These are phyloP conservation scores for Scorias spongiosa DNA, from an alignment of 2,329 filamentous ascomycete genomes.

Conservation along the genomic window DNA sequence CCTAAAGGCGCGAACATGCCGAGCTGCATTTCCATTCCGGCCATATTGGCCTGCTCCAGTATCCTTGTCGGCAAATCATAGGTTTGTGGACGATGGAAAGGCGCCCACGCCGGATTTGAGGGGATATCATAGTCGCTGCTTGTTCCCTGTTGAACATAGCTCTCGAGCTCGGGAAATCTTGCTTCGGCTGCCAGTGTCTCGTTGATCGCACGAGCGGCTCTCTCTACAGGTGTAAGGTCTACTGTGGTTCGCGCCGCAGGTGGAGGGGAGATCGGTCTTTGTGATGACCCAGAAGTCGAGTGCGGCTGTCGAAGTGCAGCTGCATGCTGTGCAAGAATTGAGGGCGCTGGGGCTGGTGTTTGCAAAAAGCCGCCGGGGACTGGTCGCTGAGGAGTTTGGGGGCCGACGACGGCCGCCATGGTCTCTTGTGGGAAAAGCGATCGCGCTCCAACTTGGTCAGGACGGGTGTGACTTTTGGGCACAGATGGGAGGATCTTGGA, in stretches of 20 bases:
- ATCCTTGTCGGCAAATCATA: constrained; percentile 85
- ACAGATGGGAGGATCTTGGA: no score
- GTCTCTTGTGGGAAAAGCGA: not conserved
- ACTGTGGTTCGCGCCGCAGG: not conserved
- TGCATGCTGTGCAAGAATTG: constrained; percentile 19
- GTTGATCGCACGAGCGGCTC: constrained; percentile 74
- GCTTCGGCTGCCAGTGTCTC: constrained; percentile 59
- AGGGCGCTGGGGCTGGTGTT: constrained; percentile 45
- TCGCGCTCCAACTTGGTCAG: no score
- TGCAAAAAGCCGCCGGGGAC: constrained; percentile 63
- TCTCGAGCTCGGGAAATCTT: constrained; percentile 76
- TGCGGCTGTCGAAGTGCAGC: constrained; percentile 11
- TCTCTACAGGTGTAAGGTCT: constrained; percentile 52
- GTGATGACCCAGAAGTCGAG: constrained; percentile 4
- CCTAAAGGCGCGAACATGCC: constrained; percentile 89
- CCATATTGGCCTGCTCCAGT: constrained; percentile 80
- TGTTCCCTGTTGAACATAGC: constrained; percentile 68
- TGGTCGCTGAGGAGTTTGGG: constrained; percentile 50
- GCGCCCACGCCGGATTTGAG: constrained; percentile 55
- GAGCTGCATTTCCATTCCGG: constrained; percentile 81
- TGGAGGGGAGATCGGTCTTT: not conserved
- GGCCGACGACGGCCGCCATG: constrained; percentile 15
- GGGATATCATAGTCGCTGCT: constrained; percentile 85
- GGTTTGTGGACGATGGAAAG: constrained; percentile 74
- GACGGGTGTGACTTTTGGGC: no score